These are phyloP conservation scores for Haplosporangium gracile DNA, from an alignment of 192 early-diverging fungal species.

Conservation along the genomic window DNA sequence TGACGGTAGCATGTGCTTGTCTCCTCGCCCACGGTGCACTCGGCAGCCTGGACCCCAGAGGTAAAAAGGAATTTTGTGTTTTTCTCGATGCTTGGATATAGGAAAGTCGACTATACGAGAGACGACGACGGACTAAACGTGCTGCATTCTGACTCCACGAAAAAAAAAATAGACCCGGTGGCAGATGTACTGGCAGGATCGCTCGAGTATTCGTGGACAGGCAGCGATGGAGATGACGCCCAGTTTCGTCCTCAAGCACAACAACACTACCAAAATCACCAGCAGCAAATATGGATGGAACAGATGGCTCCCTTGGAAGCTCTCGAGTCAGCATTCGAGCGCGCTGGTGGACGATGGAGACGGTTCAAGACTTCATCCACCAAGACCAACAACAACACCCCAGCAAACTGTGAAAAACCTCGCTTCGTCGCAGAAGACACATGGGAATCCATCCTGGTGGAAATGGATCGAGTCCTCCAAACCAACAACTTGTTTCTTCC, in stretches of 20 bases:
- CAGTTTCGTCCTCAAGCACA: background rate
- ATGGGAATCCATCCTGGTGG: background rate
- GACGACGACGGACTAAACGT: too few species aligned
- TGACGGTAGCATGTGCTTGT: background rate
- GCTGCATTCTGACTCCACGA: too few species aligned
- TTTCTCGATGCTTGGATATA: background rate
- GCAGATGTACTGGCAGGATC: constrained; percentile 22
- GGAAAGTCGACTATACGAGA: too few species aligned
- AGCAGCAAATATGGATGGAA: background rate
- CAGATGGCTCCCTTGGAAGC: background rate
- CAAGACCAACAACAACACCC: background rate
- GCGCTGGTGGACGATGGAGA: background rate
- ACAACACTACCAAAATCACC: background rate
- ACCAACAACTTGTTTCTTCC: background rate
- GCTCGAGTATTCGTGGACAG: constrained; percentile 26
- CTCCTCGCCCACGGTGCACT: background rate
- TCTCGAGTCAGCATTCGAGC: constrained; percentile 17
- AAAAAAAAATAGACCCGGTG: background rate
- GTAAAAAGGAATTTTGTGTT: background rate
- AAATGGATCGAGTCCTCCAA: background rate
- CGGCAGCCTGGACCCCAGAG: background rate
- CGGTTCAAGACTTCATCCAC: background rate
- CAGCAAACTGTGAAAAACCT: background rate
- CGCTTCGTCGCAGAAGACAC: background rate
- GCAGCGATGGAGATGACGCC: background rate